A percentile compares a stretch with the other conserved stretches of the same genome.
Conservation (phyloP, 2,329 filamentous ascomycete species). For the Scedosporium aurantiacum region DNA sequence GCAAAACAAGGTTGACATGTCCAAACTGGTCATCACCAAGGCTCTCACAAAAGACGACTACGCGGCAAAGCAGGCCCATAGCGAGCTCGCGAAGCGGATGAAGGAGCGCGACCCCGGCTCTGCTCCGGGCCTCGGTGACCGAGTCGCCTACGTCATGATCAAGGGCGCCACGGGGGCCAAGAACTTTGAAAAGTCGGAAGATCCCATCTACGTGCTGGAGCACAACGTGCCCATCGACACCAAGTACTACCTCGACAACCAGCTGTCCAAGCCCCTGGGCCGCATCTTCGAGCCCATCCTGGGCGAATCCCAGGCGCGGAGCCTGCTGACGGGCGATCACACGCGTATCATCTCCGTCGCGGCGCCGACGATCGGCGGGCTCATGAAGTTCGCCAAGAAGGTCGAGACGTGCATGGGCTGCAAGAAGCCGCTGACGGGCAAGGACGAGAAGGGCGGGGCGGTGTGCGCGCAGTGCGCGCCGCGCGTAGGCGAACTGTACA, state of each 20-base stretch:
- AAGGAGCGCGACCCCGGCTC: slow-evolving; percentile 92
- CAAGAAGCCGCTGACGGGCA: slow-evolving; percentile 83
- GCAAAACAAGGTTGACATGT: slow-evolving; percentile 98
- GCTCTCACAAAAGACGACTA: slow-evolving; percentile 82
- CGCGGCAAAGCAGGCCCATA: slow-evolving; percentile 85
- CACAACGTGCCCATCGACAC: slow-evolving; percentile 98
- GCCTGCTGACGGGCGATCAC: slow-evolving; percentile 82
- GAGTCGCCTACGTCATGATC: slow-evolving; percentile 96
- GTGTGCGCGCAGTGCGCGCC: slow-evolving; percentile 80
- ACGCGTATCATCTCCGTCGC: slow-evolving; percentile 91
- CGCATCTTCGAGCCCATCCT: slow-evolving; percentile 98
- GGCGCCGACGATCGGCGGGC: slow-evolving; percentile 76
- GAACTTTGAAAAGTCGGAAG: slow-evolving; percentile 95
- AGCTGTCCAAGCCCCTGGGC: slow-evolving; percentile 84
- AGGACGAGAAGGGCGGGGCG: slow-evolving; percentile 71
- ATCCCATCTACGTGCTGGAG: slow-evolving; percentile 93
- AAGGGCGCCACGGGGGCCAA: slow-evolving; percentile 81
- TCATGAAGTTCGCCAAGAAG: slow-evolving; percentile 99
- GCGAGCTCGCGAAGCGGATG: slow-evolving; percentile 92
- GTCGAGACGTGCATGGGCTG: slow-evolving; percentile 98
- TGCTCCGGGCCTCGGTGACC: slow-evolving; percentile 83
- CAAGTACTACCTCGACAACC: slow-evolving; percentile 97
- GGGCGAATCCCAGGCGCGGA: slow-evolving; percentile 80
- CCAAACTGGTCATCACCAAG: slow-evolving; percentile 97
- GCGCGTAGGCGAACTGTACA: slow-evolving; percentile 84